phyloP scores from a whole-genome alignment of 441 rosid genomes.

The Capsella rubella region DNA sequence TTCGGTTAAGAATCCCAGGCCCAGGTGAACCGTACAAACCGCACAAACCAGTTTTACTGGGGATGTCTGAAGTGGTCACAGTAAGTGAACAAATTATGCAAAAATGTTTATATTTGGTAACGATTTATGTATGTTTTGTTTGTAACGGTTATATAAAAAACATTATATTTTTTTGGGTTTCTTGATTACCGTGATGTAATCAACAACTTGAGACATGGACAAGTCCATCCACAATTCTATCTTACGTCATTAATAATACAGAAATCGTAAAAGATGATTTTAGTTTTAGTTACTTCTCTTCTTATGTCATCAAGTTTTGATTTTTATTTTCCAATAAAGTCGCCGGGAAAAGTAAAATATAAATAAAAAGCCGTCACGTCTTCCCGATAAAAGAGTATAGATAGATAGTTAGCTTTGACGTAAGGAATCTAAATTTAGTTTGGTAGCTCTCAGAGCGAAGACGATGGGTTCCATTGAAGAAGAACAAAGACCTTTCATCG shows the following conservation, averaged over 20 bases:
- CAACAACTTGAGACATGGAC: constrained; percentile 16
- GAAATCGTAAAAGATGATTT: constrained; percentile 6
- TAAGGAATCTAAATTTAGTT: constrained; percentile 34
- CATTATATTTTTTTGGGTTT: not conserved
- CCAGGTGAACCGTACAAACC: too few relatives aligned
- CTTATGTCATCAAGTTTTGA: not conserved
- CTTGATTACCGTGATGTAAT: constrained; percentile 16
- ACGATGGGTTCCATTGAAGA: constrained; percentile 49
- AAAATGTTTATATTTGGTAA: too few relatives aligned
- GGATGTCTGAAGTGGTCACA: too few relatives aligned
- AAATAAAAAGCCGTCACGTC: constrained; percentile 26
- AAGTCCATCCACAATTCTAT: constrained; percentile 18
- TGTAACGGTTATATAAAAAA: not conserved
- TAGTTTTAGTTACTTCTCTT: not conserved
- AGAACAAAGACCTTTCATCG: constrained; percentile 44
- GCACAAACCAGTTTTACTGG: too few relatives aligned
- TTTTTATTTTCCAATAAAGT: not conserved
- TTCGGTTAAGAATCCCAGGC: too few relatives aligned
- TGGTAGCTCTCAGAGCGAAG: not conserved
- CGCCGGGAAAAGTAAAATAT: constrained; percentile 31
- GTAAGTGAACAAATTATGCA: too few relatives aligned
- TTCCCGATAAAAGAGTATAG: constrained; percentile 12
- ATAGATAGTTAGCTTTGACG: constrained; percentile 2
- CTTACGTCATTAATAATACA: constrained; percentile 21
- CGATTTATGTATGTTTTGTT: too few relatives aligned